Conservation (phyloP, 352 stramenopile species). For the Phytophthora quininea region DNA sequence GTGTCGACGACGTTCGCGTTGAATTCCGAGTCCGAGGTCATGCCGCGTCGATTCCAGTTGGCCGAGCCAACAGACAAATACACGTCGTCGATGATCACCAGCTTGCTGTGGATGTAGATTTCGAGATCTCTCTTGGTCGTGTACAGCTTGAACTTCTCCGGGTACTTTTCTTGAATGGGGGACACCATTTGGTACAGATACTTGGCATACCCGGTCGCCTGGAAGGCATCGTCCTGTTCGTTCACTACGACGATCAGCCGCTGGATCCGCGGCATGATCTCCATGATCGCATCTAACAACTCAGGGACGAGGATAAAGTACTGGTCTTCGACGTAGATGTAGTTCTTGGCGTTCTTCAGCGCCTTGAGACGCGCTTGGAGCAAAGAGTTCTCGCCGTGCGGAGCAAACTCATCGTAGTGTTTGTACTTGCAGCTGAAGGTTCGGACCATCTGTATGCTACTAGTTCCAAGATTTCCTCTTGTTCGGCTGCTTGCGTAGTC, state of each 20-base stretch:
- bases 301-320: constrained; percentile 46
- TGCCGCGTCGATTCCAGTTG: constrained; percentile 58
- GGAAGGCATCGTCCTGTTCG: constrained; percentile 29
- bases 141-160: constrained; percentile 39
- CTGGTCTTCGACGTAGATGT: constrained; percentile 31
- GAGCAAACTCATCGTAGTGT: constrained; percentile 55
- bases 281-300: constrained; percentile 44
- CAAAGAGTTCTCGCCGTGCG: constrained; percentile 48
- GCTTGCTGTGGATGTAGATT: constrained; percentile 63
- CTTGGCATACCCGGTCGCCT: constrained; percentile 40
- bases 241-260: constrained; percentile 54
- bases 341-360: constrained; percentile 51
- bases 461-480: constrained; percentile 10
- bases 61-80: constrained; percentile 57
- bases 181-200: constrained; percentile 60
- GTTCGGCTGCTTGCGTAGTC: constrained; percentile 15
- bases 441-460: constrained; percentile 58
- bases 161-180: constrained; percentile 40
- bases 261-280: constrained; percentile 47
- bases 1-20: constrained; percentile 54
- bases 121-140: constrained; percentile 37
- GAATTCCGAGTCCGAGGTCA: constrained; percentile 62
- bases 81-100: constrained; percentile 63
- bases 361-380: constrained; percentile 47
- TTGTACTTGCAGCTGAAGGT: constrained; percentile 66